These are phyloP conservation scores for Gnaphalium uliginosum DNA, from an alignment of 129 eudicot species.

Conservation along the genomic window DNA sequence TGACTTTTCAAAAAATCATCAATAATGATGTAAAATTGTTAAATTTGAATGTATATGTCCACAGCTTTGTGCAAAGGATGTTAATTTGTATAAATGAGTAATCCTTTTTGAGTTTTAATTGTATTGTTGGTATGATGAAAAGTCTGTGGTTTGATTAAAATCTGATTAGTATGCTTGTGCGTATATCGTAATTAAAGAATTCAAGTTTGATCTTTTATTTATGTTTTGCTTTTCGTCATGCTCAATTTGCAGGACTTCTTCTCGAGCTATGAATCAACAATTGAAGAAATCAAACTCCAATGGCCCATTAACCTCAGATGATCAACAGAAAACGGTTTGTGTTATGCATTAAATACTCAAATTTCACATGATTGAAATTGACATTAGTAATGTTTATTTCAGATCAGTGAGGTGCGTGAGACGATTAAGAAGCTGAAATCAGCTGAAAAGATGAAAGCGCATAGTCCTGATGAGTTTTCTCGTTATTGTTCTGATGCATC, in stretches of 20 bases:
- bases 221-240: neutral
- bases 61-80: neutral
- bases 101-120: neutral
- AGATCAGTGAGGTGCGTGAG: conserved; percentile 52
- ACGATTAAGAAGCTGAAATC: conserved; percentile 44
- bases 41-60: neutral
- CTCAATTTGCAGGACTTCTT: conserved; percentile 9
- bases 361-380: neutral
- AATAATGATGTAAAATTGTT: neutral
- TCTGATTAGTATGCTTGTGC: no score
- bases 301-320: conserved; percentile 33
- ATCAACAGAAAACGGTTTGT: conserved; percentile 42
- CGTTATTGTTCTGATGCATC: conserved; percentile 56
- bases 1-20: neutral
- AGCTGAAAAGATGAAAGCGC: conserved; percentile 41
- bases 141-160: neutral
- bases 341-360: neutral
- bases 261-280: conserved; percentile 33
- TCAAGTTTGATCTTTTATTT: neutral
- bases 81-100: neutral
- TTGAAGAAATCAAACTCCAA: conserved; percentile 31
- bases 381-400: conserved; percentile 10
- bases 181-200: no score
- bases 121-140: neutral
- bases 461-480: conserved; percentile 46